Base-by-base conservation (phyloP, 352 stramenopile species). In the Globisporangium solare region DNA sequence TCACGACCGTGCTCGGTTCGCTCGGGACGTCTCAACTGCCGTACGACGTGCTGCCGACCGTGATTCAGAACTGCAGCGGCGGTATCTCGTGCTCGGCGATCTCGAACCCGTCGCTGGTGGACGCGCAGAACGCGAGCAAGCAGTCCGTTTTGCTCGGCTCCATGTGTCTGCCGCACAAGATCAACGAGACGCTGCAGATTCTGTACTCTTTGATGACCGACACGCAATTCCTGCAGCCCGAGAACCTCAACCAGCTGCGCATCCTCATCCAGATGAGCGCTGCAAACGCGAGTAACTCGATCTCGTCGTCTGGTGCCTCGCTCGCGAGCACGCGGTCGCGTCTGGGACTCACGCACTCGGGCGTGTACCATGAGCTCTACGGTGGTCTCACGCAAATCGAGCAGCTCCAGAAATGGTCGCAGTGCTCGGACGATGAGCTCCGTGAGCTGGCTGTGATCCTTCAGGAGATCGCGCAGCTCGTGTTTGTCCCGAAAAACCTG, bases 41-140 rank as follows among this genome's bases (percentile, higher is more conserved):
- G 1, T 86, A 92, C 63, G 74, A 94, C 41, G 73, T 73, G 51
- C 58, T 94, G 2, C 62, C 74, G n/a, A 94, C 83, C 5, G 69
- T 79, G 10, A 74, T 92, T 50, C 77, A 88, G 57, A 91, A 89
- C 64, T 80, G 76, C 70, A 88, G 83, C 31, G 83, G 83, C 31
- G 83, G 83, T 17, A 74, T 94, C 24, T 88, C 81, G 40, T 84
- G 69, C 58, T 82, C 67, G 21, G 70, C 68, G 11, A 69, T 87
- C 40, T 66, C 75, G 6, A 64, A 85, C 14, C 74, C 81, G 41
- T 86, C 76, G 40, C 71, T 91, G 10, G 66, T 62, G 22, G 65
- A 91, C 61, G 81, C 71, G 0, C 40, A 55, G 17, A 60, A 59
- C 6, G 63, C 53, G 14, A 87, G 74, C 56, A 67, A 70, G 37